Base-by-base conservation (phyloP, 2,329 filamentous ascomycete genomes). In the Hypoxylon sp. region DNA sequence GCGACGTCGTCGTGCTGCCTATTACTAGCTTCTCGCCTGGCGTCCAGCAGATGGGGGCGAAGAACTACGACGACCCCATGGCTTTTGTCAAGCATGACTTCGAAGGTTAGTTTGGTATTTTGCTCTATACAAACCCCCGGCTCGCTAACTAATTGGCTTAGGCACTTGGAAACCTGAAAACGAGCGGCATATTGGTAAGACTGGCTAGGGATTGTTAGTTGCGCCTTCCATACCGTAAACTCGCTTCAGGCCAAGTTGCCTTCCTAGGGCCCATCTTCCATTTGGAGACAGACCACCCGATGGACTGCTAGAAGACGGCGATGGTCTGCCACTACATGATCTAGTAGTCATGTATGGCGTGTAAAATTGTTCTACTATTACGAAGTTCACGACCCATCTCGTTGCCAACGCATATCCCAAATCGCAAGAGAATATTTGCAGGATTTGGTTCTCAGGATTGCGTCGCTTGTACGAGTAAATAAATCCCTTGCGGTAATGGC, bases 1-100 rank as follows among this genome's bases (percentile, higher is more conserved):
- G 95, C 47, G 95, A 99, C 77, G 93, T 97, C 2, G 88, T 97
- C 54, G 89, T 99, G 13, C 80, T 99, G 62, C 95, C 95, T 24
- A 98, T 99, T 72, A 99, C 95, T 6, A 94, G 93, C 78, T 99
- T 99, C 82, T 97, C 93, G 72, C 95, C 95, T 0, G 95, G 95
- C 24, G 93, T 98, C 46, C 87, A 89, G 71, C 93, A 97, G 76
- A 98, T 97, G 93, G 92, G 91, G 11, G 91, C 95, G 47, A 89
- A 90, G 73, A 93, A 96, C 66, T 85, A 89, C 43, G 93, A 97
- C 70, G 91, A 98, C 75, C 93, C 93, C 1, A 94, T 97, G 92
- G 95, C 95, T 1, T 98, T 97, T 82, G 95, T 99, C 64, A 94
- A 95, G 80, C 95, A 99, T 80, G 89, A 93, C 57, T 99, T 99